Percentiles rank a stretch among this genome's conserved stretches.
Evolutionary conservation across 371 early-diverging fungal species (phyloP).

Genomic region (Lichtheimia hyalospora): DNA sequence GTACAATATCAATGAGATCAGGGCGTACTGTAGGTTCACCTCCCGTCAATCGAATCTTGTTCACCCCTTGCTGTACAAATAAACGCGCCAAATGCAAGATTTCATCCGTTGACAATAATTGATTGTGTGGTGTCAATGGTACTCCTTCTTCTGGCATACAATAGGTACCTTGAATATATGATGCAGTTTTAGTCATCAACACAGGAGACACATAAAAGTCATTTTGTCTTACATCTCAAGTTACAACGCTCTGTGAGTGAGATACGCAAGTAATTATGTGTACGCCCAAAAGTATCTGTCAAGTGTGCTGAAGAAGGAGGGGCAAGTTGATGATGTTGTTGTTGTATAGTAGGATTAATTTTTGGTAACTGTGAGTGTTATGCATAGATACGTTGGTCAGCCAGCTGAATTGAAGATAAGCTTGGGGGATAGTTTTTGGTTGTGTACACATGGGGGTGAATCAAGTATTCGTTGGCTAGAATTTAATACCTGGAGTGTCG

Average conservation of each 20-base stretch:
- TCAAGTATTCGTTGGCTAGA: no score
- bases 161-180: slow-evolving; percentile 93
- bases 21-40: slow-evolving; percentile 95
- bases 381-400: no score
- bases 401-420: no score
- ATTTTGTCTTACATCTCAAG: slow-evolving; percentile 84
- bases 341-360: neutral
- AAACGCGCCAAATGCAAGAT: slow-evolving; percentile 76
- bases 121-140: slow-evolving; percentile 65
- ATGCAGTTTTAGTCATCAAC: neutral
- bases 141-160: slow-evolving; percentile 97
- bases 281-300: slow-evolving; percentile 76
- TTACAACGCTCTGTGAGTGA: slow-evolving; percentile 94
- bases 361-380: neutral
- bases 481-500: no score
- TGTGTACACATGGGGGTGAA: no score
- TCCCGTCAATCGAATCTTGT: slow-evolving; percentile 92
- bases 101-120: slow-evolving; percentile 78
- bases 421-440: no score
- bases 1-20: slow-evolving; percentile 83
- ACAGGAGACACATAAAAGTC: no score
- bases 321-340: neutral
- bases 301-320: slow-evolving; percentile 6
- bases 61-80: slow-evolving; percentile 88
- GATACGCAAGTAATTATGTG: slow-evolving; percentile 91